Base-by-base conservation (phyloP, 2,329 filamentous ascomycete genomes). In the Beauveria caledonica region DNA sequence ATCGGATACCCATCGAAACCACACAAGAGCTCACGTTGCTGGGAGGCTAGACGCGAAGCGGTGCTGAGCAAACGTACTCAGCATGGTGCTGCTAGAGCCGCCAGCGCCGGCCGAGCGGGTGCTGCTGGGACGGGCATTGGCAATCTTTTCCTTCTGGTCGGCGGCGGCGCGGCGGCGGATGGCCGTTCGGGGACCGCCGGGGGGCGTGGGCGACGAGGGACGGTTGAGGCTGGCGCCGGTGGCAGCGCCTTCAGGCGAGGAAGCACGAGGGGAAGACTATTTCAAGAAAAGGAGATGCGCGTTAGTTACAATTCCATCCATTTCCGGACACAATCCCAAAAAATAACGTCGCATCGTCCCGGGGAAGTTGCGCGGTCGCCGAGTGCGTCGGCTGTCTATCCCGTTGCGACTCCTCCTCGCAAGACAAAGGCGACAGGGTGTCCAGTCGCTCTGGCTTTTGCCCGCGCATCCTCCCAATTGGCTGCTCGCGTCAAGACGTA, bases 71-170 rank as follows among this genome's bases (percentile, higher is more conserved):
- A 10, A 85, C 88, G 67, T 88, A 91, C 92, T 93, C 80, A 99
- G 82, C 94, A 99, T 99, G 58, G 94, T 99, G 79, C 91, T 96
- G 76, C 89, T 96, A 74, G 92, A 97, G 66, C 94, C 94, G 67
- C 94, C 94, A 19, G 94, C 94, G 68, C 94, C 94, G 39, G 94
- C 94, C 44, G 93, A 87, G 70, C 94, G 86, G 66, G 94, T 99
- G 79, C 90, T 96, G 74, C 87, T 90, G 55, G 94, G 94, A 68
- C 94, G 84, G 66, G 86, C 89, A 88, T 96, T 99, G 71, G 93
- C 92, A 69, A 93, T 86, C 78, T 95, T 94, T 78, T 97, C 94
- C 77, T 96, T 96, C 79, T 96, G 90, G 75, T 97, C 94, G 69
- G 93, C 93, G 33, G 94, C 94, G 48, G 94, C 93, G 74, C 94